Base-by-base conservation (phyloP, 345 rosid genomes). In the Lepidium africanum region DNA sequence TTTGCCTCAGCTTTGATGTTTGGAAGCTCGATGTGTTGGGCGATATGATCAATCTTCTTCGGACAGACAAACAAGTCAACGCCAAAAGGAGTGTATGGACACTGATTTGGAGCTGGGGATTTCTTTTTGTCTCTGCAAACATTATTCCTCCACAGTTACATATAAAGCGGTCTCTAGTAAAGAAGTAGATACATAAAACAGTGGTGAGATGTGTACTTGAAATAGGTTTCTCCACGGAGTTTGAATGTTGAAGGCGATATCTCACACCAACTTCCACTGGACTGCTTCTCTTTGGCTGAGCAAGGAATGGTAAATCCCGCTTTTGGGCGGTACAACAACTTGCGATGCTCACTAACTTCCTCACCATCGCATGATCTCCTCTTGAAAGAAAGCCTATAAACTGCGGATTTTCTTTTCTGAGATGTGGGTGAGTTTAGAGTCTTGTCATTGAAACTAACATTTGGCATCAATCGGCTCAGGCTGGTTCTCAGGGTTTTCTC, bases 21-120 rank as follows among this genome's bases (percentile, higher is more conserved):
- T 36, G 97, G 97, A 82, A 90, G 94, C 73, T 90, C 97, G 9
- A 93, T 84, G 75, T 86, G 91, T 64, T 88, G 94, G 0, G 94
- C 96, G 14, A 93, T 88, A 80, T 93, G 98, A 80, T 86, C 87
- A 72, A 90, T 80, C 85, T 93, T 93, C 74, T 70, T 83, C 2
- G 81, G 90, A 80, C 92, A 90, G 45, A 76, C 55, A 73, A 90
- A 90, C 62, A 93, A 66, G 37, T 90, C 97, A 14, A 93, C 91
- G 12, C 97, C 98, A 12, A 90, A 79, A 2, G 98, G 88, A 59
- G 77, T 76, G 57, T 87, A 93, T 0, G 97, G 88, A 65, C 84
- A 70, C 59, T 67, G 72, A 63, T 80, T 77, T 21, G 92, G 82
- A 70, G 96, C 96, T 7, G 88, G 78, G 35, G 81, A 76, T 78